These are phyloP conservation scores for Nemania serpens DNA, from an alignment of 2,329 filamentous ascomycete species.

Conservation along the genomic window DNA sequence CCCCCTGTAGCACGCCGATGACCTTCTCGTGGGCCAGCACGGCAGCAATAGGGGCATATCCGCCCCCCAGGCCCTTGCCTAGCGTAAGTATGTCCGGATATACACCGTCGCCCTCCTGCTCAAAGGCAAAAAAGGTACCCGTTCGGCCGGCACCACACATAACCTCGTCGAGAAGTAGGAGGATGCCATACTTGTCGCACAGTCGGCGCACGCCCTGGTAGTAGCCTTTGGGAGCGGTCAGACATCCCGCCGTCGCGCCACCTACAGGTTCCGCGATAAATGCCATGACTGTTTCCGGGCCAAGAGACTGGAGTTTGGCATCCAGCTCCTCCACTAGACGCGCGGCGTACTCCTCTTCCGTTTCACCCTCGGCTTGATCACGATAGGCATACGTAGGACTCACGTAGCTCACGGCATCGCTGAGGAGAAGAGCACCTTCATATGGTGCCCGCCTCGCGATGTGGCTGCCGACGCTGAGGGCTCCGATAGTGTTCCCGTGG, in stretches of 20 bases:
- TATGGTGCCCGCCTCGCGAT: constrained; percentile 62
- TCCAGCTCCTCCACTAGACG: constrained; percentile 70
- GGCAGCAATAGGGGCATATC: constrained; percentile 64
- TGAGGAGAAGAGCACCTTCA: constrained; percentile 53
- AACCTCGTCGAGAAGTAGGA: constrained; percentile 67
- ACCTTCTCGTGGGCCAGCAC: constrained; percentile 58
- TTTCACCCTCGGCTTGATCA: constrained; percentile 54
- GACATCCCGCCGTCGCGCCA: constrained; percentile 63
- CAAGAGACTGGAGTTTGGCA: constrained; percentile 65
- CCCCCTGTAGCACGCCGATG: constrained; percentile 42
- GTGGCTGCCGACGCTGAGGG: constrained; percentile 65
- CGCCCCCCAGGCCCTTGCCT: constrained; percentile 66
- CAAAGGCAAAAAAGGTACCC: constrained; percentile 58
- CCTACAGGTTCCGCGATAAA: constrained; percentile 76
- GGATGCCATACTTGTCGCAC: constrained; percentile 66
- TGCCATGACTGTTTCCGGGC: constrained; percentile 68
- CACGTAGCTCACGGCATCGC: constrained; percentile 57
- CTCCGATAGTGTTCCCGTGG: constrained; percentile 71
- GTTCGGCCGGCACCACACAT: constrained; percentile 62
- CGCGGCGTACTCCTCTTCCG: constrained; percentile 60
- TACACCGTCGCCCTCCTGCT: constrained; percentile 51
- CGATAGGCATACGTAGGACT: constrained; percentile 69
- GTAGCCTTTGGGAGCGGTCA: constrained; percentile 65
- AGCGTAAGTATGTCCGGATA: constrained; percentile 65
- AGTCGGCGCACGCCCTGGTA: constrained; percentile 65